phyloP scores from a whole-genome alignment of 2,329 filamentous ascomycete species.

The Elsinoe ampelina region DNA sequence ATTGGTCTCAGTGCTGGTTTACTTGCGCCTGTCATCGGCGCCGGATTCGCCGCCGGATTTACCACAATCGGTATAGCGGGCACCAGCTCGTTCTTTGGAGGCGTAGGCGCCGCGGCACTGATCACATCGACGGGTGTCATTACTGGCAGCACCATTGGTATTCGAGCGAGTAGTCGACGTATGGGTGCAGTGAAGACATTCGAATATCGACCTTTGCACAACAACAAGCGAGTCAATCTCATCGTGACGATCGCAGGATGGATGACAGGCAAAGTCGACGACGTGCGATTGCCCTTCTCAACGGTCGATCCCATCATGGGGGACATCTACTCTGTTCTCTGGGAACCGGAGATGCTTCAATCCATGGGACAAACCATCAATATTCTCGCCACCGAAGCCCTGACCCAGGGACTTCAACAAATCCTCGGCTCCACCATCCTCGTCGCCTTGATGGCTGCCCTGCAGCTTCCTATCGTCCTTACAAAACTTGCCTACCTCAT shows the following conservation, averaged over 20 bases:
- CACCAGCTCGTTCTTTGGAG: constrained; percentile 79
- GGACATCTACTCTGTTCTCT: constrained; percentile 90
- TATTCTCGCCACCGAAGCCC: constrained; percentile 93
- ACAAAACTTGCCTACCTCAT: constrained; percentile 94
- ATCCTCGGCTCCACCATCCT: constrained; percentile 84
- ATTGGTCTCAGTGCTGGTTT: constrained; percentile 91
- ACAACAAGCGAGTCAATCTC: constrained; percentile 94
- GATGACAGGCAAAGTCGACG: constrained; percentile 97
- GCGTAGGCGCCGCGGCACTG: constrained; percentile 82
- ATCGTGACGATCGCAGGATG: constrained; percentile 93
- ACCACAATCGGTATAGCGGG: constrained; percentile 89
- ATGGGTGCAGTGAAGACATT: constrained; percentile 93
- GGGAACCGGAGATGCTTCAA: constrained; percentile 96
- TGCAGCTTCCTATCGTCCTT: constrained; percentile 84
- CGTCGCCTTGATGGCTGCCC: constrained; percentile 78
- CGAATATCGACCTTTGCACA: constrained; percentile 91
- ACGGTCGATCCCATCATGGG: constrained; percentile 97
- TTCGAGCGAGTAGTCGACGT: constrained; percentile 73
- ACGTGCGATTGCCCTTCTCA: constrained; percentile 89
- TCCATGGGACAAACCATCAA: constrained; percentile 99
- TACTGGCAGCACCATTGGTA: constrained; percentile 78
- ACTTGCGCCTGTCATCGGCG: constrained; percentile 85
- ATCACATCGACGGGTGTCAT: constrained; percentile 85
- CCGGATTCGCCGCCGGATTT: constrained; percentile 86
- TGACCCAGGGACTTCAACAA: constrained; percentile 94